phyloP scores from a whole-genome alignment of 768 basidiomycete genomes.

The Pisolithus microcarpus region DNA sequence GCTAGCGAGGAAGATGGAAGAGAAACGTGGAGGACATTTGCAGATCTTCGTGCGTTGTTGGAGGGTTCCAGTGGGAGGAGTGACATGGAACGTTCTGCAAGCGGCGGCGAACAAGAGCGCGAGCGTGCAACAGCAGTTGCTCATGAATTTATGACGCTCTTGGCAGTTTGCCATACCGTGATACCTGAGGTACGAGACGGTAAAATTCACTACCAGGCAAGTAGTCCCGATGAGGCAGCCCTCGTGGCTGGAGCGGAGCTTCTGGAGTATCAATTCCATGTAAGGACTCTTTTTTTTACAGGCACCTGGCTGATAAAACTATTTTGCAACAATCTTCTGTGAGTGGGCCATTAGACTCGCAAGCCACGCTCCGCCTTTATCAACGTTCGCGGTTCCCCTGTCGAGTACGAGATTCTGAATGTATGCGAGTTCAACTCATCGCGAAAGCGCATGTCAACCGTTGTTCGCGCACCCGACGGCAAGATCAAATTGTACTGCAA shows the following conservation, averaged over 20 bases:
- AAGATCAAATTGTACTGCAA: conserved; percentile 94
- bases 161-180: conserved; percentile 97
- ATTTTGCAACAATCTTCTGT: neutral
- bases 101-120: conserved; percentile 9
- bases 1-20: conserved; percentile 50
- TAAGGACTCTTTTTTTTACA: conserved; percentile 31
- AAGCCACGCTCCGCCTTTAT: conserved; percentile 96
- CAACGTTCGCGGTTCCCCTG: conserved; percentile 59
- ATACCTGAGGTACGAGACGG: conserved; percentile 87
- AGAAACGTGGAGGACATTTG: conserved; percentile 73
- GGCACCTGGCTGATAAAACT: neutral
- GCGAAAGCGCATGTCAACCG: conserved; percentile 95
- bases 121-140: conserved; percentile 45
- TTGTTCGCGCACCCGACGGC: conserved; percentile 82
- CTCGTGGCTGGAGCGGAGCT: conserved; percentile 90
- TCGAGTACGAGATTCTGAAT: conserved; percentile 88
- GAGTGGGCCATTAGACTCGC: conserved; percentile 52
- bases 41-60: conserved; percentile 55
- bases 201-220: conserved; percentile 93
- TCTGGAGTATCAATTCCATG: conserved; percentile 90
- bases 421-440: conserved; percentile 99
- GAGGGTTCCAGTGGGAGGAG: conserved; percentile 31
- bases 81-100: conserved; percentile 50
- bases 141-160: conserved; percentile 68
- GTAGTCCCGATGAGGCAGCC: conserved; percentile 96